Evolutionary conservation across 352 stramenopile genomes (phyloP).

Genomic region (Peronospora belbahrii): DNA sequence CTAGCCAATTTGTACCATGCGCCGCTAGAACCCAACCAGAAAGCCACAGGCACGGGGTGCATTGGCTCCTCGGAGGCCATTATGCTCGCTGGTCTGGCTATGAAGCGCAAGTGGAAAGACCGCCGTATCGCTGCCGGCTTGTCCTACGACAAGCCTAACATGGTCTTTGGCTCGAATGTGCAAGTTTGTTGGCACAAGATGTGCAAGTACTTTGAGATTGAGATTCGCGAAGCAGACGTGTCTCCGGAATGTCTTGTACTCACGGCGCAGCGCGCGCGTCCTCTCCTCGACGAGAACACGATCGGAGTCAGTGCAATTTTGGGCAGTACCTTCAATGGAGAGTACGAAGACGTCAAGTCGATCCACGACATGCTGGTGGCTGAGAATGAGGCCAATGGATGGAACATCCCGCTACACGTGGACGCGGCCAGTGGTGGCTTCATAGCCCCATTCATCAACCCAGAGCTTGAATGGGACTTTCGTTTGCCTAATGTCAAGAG

Average conservation of each 20-base stretch:
- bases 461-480: conserved; percentile 88
- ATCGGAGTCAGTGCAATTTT: conserved; percentile 89
- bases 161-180: conserved; percentile 90
- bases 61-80: conserved; percentile 90
- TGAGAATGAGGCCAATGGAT: conserved; percentile 81
- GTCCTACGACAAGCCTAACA: conserved; percentile 84
- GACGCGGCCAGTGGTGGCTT: conserved; percentile 89
- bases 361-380: conserved; percentile 85
- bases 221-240: conserved; percentile 83
- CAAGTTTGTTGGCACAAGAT: conserved; percentile 93
- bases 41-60: conserved; percentile 79
- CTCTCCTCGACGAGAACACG: conserved; percentile 88
- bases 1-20: conserved; percentile 88
- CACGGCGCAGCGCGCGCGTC: conserved; percentile 64
- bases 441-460: conserved; percentile 87
- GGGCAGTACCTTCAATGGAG: conserved; percentile 89
- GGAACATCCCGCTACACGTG: conserved; percentile 85
- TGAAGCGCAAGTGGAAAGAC: conserved; percentile 89
- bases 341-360: conserved; percentile 88
- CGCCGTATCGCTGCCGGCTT: conserved; percentile 72
- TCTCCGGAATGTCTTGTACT: conserved; percentile 81
- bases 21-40: conserved; percentile 41
- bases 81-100: conserved; percentile 85
- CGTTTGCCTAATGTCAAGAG: conserved; percentile 87
- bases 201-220: conserved; percentile 92